These are phyloP conservation scores for Nicotiana obtusifolia DNA, from an alignment of 257 asterid species.

Conservation along the genomic window DNA sequence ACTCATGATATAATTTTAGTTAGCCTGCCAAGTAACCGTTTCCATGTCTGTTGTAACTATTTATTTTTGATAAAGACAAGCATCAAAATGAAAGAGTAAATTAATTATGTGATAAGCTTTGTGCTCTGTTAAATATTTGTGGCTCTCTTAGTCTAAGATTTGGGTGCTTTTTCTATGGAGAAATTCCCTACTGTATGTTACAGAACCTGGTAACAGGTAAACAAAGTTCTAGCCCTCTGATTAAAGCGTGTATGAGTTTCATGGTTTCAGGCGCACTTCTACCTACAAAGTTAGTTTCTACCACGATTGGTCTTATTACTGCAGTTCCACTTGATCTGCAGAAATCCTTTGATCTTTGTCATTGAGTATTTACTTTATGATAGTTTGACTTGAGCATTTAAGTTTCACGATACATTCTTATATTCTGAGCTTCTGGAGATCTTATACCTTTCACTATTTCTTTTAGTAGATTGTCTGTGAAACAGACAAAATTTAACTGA, in stretches of 20 bases:
- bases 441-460: background rate
- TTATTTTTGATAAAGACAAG: background rate
- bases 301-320: background rate
- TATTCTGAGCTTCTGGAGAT: background rate
- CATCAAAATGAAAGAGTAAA: background rate
- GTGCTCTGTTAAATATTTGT: background rate
- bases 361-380: background rate
- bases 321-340: background rate
- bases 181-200: background rate
- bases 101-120: background rate
- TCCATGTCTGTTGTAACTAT: background rate
- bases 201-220: background rate
- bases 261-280: background rate
- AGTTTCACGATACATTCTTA: background rate
- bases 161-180: background rate
- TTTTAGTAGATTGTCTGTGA: background rate
- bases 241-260: background rate
- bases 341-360: background rate
- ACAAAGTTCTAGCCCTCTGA: background rate
- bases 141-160: background rate
- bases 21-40: background rate
- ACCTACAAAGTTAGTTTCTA: conserved; percentile 1
- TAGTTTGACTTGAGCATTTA: background rate
- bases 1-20: background rate
- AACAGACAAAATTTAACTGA: background rate